Conservation (phyloP, 169 alveolate species). For the Plasmodium billcollinsi region DNA sequence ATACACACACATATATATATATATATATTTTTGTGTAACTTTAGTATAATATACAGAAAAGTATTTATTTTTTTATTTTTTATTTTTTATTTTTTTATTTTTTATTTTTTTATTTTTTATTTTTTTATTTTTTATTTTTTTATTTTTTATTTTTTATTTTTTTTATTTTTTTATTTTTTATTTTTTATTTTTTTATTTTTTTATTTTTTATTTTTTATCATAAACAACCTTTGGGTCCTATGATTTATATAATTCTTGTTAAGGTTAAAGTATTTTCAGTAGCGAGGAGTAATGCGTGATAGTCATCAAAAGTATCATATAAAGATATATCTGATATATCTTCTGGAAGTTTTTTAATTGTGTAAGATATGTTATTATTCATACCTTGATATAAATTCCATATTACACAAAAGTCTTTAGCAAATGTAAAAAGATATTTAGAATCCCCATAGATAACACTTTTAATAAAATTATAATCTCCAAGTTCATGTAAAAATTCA, state of each 20-base stretch:
- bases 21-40: no score
- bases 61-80: no score
- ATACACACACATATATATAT: no score
- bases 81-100: no score
- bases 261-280: slow-evolving; percentile 43
- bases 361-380: slow-evolving; percentile 27
- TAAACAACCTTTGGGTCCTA: no score
- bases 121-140: no score
- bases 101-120: no score
- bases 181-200: no score
- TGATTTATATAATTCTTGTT: slow-evolving; percentile 3
- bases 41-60: no score
- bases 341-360: slow-evolving; percentile 31
- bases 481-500: slow-evolving; percentile 41
- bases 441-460: slow-evolving; percentile 15
- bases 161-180: no score
- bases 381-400: slow-evolving; percentile 39
- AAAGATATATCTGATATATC: slow-evolving; percentile 49
- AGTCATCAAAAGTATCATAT: slow-evolving; percentile 10
- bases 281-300: slow-evolving; percentile 29
- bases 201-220: no score
- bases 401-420: slow-evolving; percentile 45
- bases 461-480: slow-evolving; percentile 44
- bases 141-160: no score
- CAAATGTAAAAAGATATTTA: slow-evolving; percentile 31